Evolutionary conservation across 768 basidiomycete genomes (phyloP), one percentile per base, ranked within the genome.

Genomic region (Fistulinella prunicolor): DNA sequence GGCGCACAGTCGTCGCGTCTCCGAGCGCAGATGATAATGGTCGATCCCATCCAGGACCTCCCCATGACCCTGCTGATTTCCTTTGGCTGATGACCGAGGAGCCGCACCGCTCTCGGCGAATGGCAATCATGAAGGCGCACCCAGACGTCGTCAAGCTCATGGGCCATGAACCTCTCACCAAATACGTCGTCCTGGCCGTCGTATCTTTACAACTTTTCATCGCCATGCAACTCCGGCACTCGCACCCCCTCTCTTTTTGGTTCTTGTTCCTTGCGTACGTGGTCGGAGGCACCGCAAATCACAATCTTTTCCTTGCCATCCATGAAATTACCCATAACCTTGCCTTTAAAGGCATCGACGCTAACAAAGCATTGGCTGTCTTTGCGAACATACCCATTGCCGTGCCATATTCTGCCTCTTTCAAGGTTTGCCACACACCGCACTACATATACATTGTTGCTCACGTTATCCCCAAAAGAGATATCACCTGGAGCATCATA

Each of bases 291-390:
- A 97, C 95, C 1, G 86, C 88, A 8, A 99, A 98, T 70, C 96
- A 99, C 66, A 99, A 98, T 66, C 78, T 95, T 32, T 99, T 99
- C 70, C 81, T 99, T 40, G 93, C 96, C 36, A 96, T 99, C 45
- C 96, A 99, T 64, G 96, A 99, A 63, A 96, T 99, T 52, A 96
- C 94, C 2, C 96, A 99, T 67, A 98, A 97, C 65, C 78, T 99
- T 22, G 96, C 93, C 2, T 98, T 97, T 73, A 80, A 77, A 52
- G 77, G 86, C 20, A 79, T 98, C 38, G 73, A 71, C 42, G 81
- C 85, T 8, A 99, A 98, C 71, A 93, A 94, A 60, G 65, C 84
- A 21, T 71, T 97, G 19, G 93, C 96, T 6, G 83, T 98, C 51
- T 82, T 94, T 44, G 89, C 93, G 1, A 98, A 99, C 63, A 60